Evolutionary conservation across 169 alveolate species (phyloP), one percentile per base, ranked within the genome.

Genomic region (Eimeria acervulina): DNA sequence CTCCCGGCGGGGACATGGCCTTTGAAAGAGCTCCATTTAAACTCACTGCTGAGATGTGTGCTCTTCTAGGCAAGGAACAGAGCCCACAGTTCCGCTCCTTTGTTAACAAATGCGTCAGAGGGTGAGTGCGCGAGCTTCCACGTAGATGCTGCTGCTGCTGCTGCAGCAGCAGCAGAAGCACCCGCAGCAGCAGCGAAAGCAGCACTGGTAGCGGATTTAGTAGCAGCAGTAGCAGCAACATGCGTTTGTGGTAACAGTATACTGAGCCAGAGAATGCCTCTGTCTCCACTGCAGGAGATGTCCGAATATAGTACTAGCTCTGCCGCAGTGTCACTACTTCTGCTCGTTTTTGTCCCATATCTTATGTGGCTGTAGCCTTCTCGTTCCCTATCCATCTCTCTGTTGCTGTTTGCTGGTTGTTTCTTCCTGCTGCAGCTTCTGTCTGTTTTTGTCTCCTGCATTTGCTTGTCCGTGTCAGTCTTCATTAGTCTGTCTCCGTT

Each of bases 21-120:
- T 99, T 99, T 96, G 99, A 99, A 97, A 97, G 98, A 84, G 99
- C 99, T 33, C 99, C 99, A 61, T 99, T 99, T 97, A 99, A 99
- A 96, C 97, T 99, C 42, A 99, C 99, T 28, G 97, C 98, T 96
- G 99, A 99, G 96, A 99, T 99, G 99, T 98, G 98, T 42, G 98
- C 98, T 44, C 97, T 99, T 38, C 97, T 99, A 98, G 99, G 99
- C n/a, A 70, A 97, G 97, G 70, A 85, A 72, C 74, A 95, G 31
- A 13, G 97, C 95, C 94, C 47, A 47, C 85, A 52, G 70, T 96
- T 96, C 89, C 74, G 93, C 52, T 52, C 59, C 55, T 96, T 97
- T 70, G 91, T 95, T 7, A 80, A 90, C 63, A 94, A 97, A 66
- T 93, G 97, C 68, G 94, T 97, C 47, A 70, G 97, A 55, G 99